Base-by-base conservation (phyloP, 345 rosid species). In the Sonneratia caseolaris region DNA sequence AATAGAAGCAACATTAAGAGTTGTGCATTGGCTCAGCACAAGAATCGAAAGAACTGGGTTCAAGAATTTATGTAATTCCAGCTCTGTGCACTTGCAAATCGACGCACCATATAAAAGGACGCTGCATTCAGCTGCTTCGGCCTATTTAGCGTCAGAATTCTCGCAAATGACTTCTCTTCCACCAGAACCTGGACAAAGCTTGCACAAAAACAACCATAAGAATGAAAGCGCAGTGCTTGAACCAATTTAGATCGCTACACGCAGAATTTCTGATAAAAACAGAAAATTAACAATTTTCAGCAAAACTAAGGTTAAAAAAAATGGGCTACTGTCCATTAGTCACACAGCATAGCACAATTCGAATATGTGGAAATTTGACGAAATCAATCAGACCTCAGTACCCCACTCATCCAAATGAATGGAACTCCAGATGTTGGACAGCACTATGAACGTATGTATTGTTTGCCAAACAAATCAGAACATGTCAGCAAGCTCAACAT, bases 111-210 rank as follows among this genome's bases (percentile, higher is more conserved):
- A 45, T 69, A 69, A 76, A 48, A 76, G 27, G 83, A 83, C 64
- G 85, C 77, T 45, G 93, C 93, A 84, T 93, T 93, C 70, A 93
- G 82, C 57, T 86, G 92, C 81, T 79, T 86, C 40, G 91, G 82
- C 81, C 85, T 81, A 86, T 93, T 93, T 27, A 93, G 70, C 21
- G 79, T 87, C 77, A 93, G 76, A 32, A 71, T 85, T 78, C 88
- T 87, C 15, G 76, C 85, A 74, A 8, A 81, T 6, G 77, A 64
- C 38, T 72, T 85, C 78, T 76, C 85, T 82, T 93, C 87, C 69
- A 87, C 88, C 73, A 91, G 75, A 74, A 93, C 78, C 94, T 86
- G 37, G 15, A 32, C 66, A 35, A 7, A 32, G 37, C 15, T 18
- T 22, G 7, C 64, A 32, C 32, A 57, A 57, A 9, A 57, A 22